phyloP scores from a whole-genome alignment of 139 green algal species.

The Limnomonas spitsbergensis region DNA sequence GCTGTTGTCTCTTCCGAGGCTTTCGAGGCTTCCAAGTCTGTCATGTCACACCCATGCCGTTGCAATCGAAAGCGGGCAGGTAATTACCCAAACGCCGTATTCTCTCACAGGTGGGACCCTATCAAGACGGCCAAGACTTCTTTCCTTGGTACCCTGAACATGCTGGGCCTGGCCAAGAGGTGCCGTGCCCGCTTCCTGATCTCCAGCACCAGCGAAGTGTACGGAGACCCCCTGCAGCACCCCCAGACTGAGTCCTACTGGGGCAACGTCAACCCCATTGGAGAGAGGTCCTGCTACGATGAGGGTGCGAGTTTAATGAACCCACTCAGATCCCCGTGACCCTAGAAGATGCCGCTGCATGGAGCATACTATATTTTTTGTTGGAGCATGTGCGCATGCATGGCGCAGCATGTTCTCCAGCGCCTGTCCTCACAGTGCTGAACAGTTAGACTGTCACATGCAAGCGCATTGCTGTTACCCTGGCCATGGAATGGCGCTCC shows the following conservation, averaged over 20 bases:
- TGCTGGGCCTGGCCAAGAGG: slow-evolving; percentile 97
- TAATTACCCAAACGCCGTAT: no score
- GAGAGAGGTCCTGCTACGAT: slow-evolving; percentile 97
- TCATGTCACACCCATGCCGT: no score
- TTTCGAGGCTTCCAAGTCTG: no score
- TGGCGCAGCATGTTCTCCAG: not conserved
- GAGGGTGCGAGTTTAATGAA: slow-evolving; percentile 77
- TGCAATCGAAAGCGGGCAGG: no score
- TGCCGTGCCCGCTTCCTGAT: slow-evolving; percentile 90
- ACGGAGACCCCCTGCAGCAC: slow-evolving; percentile 97
- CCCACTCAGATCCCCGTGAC: not conserved
- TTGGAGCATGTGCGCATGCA: not conserved
- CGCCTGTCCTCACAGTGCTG: no score
- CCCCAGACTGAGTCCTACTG: slow-evolving; percentile 97
- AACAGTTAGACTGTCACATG: no score
- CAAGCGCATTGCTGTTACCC: no score
- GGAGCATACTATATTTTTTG: not conserved
- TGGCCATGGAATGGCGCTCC: no score
- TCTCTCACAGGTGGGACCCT: slow-evolving; percentile 90
- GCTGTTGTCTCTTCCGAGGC: no score
- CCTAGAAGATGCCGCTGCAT: no score
- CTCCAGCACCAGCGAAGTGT: slow-evolving; percentile 92
- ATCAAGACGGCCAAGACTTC: slow-evolving; percentile 98
- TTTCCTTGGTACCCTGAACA: slow-evolving; percentile 98
- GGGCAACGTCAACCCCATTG: slow-evolving; percentile 99